These are phyloP conservation scores for Cryptococcus sp. DNA, from an alignment of 1,284 basidiomycete species.

Conservation along the genomic window DNA sequence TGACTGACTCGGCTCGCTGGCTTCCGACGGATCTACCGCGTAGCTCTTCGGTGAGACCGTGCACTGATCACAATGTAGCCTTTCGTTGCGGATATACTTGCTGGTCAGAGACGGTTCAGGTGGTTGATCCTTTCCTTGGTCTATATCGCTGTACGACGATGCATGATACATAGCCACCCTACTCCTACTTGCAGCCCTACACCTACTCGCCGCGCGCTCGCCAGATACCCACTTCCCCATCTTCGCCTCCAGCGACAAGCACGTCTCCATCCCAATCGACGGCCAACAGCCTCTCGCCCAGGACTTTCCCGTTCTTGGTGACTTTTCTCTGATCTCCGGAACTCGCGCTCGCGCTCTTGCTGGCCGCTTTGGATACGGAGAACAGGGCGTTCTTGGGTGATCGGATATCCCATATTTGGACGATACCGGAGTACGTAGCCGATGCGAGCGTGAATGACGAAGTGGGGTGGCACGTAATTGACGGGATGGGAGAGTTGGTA, in stretches of 20 bases:
- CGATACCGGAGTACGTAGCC: constrained; percentile 79
- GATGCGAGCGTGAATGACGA: constrained; percentile 71
- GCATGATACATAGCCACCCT: background rate
- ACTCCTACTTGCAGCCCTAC: background rate
- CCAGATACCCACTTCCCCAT: constrained; percentile 76
- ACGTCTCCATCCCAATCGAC: constrained; percentile 76
- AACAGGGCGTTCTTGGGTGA: constrained; percentile 64
- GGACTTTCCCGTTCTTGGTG: constrained; percentile 60
- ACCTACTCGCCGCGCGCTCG: constrained; percentile 56
- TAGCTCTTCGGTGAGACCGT: background rate
- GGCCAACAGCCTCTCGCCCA: constrained; percentile 57
- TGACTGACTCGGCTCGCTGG: background rate
- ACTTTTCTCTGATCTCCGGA: constrained; percentile 30
- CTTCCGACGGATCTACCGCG: constrained; percentile 1
- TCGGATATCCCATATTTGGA: constrained; percentile 83
- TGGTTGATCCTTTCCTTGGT: background rate
- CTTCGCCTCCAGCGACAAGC: constrained; percentile 77
- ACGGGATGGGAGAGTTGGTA: constrained; percentile 69
- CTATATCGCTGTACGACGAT: background rate
- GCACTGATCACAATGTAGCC: background rate
- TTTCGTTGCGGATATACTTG: background rate
- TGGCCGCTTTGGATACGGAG: constrained; percentile 40
- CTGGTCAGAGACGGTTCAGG: no score
- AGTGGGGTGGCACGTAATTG: constrained; percentile 63
- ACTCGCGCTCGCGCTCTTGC: constrained; percentile 5